Percentiles rank a stretch among this genome's conserved stretches.
phyloP scores from a whole-genome alignment of 2,329 filamentous ascomycete genomes.

The Botrytis hyacinthi region DNA sequence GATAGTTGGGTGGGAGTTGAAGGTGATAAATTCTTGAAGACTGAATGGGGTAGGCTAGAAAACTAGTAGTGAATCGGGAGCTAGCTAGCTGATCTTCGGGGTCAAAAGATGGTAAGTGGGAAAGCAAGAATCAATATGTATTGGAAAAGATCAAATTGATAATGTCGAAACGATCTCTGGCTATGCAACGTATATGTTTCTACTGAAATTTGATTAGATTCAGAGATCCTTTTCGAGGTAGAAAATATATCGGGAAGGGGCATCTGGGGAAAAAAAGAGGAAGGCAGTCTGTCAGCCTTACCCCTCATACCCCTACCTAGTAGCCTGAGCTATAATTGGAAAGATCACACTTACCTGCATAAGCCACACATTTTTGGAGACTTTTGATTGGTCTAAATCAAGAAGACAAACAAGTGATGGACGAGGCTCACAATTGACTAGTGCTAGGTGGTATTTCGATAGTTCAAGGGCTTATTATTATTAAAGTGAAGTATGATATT shows the following conservation, averaged over 20 bases:
- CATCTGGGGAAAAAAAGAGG: background rate
- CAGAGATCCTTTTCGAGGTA: background rate
- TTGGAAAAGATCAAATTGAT: background rate
- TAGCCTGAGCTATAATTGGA: background rate
- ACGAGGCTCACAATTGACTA: background rate
- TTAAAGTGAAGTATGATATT: background rate
- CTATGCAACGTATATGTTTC: background rate
- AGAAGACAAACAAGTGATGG: too few species aligned
- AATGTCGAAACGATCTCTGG: background rate
- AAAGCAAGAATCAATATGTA: constrained; percentile 2
- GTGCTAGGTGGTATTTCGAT: background rate
- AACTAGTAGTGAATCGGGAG: background rate
- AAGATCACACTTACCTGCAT: background rate
- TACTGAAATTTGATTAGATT: background rate
- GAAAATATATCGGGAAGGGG: background rate
- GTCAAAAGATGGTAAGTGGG: background rate
- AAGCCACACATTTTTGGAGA: background rate
- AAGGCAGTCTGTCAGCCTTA: background rate
- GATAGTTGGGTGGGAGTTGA: background rate
- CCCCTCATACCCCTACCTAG: background rate
- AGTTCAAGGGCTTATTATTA: background rate
- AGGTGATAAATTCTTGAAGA: background rate
- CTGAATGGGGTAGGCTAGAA: background rate
- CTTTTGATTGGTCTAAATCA: background rate
- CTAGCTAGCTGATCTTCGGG: background rate